These are phyloP conservation scores for Cystoisospora suis DNA, from an alignment of 169 alveolate species.

Conservation along the genomic window DNA sequence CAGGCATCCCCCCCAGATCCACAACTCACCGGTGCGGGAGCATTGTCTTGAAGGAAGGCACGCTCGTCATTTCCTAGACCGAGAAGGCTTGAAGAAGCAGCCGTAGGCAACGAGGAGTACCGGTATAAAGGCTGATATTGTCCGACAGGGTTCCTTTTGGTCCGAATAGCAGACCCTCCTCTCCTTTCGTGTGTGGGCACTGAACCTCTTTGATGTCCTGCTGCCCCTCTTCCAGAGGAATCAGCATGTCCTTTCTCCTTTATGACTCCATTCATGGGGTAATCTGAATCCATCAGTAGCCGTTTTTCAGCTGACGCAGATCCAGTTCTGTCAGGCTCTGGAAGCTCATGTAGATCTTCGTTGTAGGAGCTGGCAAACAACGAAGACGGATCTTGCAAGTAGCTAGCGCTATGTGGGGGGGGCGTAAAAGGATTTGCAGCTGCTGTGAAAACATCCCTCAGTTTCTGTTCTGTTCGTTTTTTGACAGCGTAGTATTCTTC, in stretches of 20 bases:
- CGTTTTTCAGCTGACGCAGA: no score
- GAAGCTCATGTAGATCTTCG: no score
- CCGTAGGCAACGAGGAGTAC: not conserved
- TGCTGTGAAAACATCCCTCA: not conserved
- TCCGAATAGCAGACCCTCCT: no score
- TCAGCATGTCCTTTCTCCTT: not conserved
- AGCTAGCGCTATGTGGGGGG: no score
- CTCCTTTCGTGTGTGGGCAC: no score
- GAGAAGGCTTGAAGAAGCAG: slow-evolving; percentile 8
- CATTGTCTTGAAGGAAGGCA: not conserved
- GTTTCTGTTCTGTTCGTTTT: not conserved
- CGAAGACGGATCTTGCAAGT: no score
- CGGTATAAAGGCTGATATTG: not conserved
- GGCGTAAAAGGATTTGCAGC: not conserved
- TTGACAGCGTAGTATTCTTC: not conserved
- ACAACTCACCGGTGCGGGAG: slow-evolving; percentile 20
- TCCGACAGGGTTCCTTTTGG: no score
- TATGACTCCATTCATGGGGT: not conserved
- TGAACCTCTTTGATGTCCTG: not conserved
- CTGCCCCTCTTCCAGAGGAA: not conserved
- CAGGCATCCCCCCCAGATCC: no score
- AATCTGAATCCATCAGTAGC: not conserved
- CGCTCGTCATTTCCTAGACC: not conserved
- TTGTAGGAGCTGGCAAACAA: no score
- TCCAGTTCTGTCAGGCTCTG: no score